A percentile compares a stretch with the other conserved stretches of the same genome.
Conservation (phyloP, 805 yeast species). For the Ogataea methanolica region DNA sequence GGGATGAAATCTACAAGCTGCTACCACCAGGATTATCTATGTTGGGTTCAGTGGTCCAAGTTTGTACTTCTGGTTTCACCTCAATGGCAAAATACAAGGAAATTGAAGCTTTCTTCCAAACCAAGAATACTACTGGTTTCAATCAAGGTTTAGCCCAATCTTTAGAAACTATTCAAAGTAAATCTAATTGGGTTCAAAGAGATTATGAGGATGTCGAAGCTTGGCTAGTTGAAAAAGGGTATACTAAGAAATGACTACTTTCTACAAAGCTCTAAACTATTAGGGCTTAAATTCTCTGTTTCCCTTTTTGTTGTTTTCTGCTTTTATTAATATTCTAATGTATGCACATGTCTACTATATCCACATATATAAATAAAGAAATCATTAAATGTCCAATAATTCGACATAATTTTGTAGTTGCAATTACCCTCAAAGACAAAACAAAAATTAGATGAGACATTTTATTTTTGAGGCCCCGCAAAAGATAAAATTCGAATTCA, state of each 20-base stretch:
- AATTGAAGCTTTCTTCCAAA: constrained; percentile 42
- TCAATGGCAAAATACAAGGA: constrained; percentile 36
- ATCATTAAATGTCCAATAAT: too few species aligned
- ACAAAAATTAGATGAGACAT: too few species aligned
- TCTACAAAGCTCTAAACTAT: background rate
- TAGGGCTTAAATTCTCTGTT: background rate
- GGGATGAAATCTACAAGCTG: constrained; percentile 61
- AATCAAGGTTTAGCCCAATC: constrained; percentile 55
- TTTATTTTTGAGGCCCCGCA: too few species aligned
- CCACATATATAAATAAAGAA: too few species aligned
- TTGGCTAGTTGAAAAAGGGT: constrained; percentile 37
- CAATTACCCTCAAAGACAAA: too few species aligned
- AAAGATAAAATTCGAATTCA: too few species aligned
- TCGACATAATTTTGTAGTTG: too few species aligned
- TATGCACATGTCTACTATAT: too few species aligned
- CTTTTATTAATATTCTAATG: too few species aligned
- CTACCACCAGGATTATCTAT: constrained; percentile 80
- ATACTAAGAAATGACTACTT: constrained; percentile 10
- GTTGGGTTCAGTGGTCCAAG: constrained; percentile 68
- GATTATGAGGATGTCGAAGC: constrained; percentile 40
- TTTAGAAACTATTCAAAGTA: constrained; percentile 50
- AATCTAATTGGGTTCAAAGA: constrained; percentile 50
- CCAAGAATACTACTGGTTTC: constrained; percentile 50
- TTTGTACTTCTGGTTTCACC: constrained; percentile 45
- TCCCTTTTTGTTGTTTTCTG: background rate